Evolutionary conservation across 129 eudicot genomes (phyloP).

Genomic region (Glebionis coronaria): DNA sequence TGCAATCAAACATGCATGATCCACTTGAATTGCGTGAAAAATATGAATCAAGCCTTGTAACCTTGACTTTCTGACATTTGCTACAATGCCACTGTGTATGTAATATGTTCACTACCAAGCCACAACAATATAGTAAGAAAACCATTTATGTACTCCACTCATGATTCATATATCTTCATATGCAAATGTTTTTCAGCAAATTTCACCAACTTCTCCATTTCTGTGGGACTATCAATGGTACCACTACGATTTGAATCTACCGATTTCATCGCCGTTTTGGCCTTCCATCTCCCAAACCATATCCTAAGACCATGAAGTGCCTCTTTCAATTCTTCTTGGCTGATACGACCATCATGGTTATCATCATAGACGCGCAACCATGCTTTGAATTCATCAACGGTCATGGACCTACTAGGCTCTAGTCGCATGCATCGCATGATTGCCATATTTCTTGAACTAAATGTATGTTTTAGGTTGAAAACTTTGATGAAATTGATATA

Average conservation of each 20-base stretch:
- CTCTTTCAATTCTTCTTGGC: conserved; percentile 41
- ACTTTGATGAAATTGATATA: conserved; percentile 12
- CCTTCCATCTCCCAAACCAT: conserved; percentile 62
- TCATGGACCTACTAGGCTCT: conserved; percentile 46
- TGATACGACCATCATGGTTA: conserved; percentile 51
- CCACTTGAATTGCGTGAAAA: too few relatives aligned
- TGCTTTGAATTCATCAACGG: conserved; percentile 47
- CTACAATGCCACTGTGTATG: too few relatives aligned
- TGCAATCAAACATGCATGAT: too few relatives aligned
- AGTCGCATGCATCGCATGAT: conserved; percentile 34
- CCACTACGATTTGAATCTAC: conserved; percentile 43
- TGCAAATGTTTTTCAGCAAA: conserved; percentile 49
- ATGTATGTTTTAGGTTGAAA: conserved; percentile 4
- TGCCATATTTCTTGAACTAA: conserved; percentile 27
- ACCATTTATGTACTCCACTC: neutral
- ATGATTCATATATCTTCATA: conserved; percentile 38
- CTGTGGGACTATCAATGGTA: conserved; percentile 30
- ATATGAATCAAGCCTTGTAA: too few relatives aligned
- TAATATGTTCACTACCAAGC: too few relatives aligned
- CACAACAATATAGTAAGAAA: too few relatives aligned
- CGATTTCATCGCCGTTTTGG: conserved; percentile 35
- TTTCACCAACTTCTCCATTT: conserved; percentile 42
- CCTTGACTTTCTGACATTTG: too few relatives aligned
- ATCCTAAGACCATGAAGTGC: conserved; percentile 41
- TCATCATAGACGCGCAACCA: conserved; percentile 46